These are phyloP conservation scores for Penicillium sp. DNA, from an alignment of 2,329 filamentous ascomycete genomes.

Conservation along the genomic window DNA sequence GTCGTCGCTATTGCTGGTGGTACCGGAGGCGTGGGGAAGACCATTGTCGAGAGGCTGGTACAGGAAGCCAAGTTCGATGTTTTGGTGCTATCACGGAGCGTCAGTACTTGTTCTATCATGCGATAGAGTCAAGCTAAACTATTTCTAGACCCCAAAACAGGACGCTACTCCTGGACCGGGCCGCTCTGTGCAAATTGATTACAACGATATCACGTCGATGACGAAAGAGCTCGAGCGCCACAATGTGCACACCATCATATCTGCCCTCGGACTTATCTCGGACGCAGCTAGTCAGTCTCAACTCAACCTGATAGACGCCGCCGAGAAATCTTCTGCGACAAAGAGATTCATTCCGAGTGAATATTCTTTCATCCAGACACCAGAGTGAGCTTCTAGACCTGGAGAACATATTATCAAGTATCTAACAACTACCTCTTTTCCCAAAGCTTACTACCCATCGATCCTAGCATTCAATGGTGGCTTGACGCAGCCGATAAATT, in stretches of 20 bases:
- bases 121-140: neutral
- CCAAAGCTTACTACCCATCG: conserved; percentile 25
- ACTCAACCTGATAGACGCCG: conserved; percentile 47
- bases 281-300: conserved; percentile 34
- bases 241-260: conserved; percentile 48
- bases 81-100: conserved; percentile 44
- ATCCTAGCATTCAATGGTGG: conserved; percentile 33
- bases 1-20: conserved; percentile 50
- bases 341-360: conserved; percentile 46
- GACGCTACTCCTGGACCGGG: conserved; percentile 5
- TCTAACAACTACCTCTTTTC: neutral
- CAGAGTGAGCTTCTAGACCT: conserved; percentile 24
- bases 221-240: conserved; percentile 33
- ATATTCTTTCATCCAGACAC: conserved; percentile 38
- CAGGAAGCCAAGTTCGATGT: conserved; percentile 37
- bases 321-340: conserved; percentile 39
- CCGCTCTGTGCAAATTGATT: conserved; percentile 31
- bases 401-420: neutral
- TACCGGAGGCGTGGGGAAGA: conserved; percentile 46
- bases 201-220: conserved; percentile 31
- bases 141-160: neutral
- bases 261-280: conserved; percentile 36
- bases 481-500: conserved; percentile 30
- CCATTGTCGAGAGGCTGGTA: conserved; percentile 47
- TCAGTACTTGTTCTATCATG: conserved; percentile 13